Evolutionary conservation across 2,329 filamentous ascomycete species (phyloP), one percentile per base, ranked within the genome.

Genomic region (Westerdykella aurantiaca): DNA sequence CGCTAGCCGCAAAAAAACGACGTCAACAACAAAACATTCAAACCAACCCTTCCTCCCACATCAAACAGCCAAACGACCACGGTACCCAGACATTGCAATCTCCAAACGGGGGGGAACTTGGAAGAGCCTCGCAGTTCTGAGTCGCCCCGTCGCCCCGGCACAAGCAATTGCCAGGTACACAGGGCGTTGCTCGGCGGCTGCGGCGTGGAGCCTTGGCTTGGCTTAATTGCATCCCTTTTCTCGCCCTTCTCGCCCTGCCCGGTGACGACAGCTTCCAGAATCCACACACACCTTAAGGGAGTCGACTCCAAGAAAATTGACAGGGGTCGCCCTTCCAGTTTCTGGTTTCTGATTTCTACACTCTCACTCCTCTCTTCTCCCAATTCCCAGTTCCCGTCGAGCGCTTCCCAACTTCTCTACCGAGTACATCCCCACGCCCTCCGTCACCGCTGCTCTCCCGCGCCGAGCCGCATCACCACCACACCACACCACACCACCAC

Each of bases 161-260:
- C 18, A 21, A 21, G 18, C 18, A 21, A 21, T 29, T 29, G 25
- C 25, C 25, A 9, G 25, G 25, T 10, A 29, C 25, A 29, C 25
- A 29, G 11, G 25, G 25, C 9, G 25, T 29, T 29, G 25, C 9
- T 12, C 25, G 25, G 25, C 25, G 25, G 25, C 25, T 29, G 25
- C 25, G 25, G 40, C 41, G 21, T 42, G 41, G 14, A 35, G 33
- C 41, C 18, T 42, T 18, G 18, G 31, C 16, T 11, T 17, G 9
- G 34, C 25, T 21, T 29, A 45, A 51, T 51, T 51, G 40, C 42
- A 48, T 45, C 46, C 50, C 47, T 50, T 50, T 52, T 47, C 25
- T 29, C 25, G 25, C 7, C 25, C 25, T 29, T 12, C 25, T 29
- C 25, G 7, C 38, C n/a, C 45, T 33, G 17, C 39, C 38, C 46